Base-by-base conservation (phyloP, 306 rosid genomes). In the Cucumis cinereus region DNA sequence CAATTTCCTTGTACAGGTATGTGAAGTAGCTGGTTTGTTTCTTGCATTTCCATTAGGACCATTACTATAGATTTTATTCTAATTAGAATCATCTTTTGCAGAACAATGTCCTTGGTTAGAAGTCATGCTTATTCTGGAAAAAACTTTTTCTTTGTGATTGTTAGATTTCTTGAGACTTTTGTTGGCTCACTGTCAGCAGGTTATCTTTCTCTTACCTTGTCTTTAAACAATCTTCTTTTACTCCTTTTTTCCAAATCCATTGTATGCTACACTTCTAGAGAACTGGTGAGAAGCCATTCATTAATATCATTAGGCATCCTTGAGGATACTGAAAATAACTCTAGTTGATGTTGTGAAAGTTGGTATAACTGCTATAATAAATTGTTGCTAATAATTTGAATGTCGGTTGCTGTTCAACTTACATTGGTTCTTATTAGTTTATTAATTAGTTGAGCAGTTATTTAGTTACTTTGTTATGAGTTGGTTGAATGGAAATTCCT, bases 181-280 rank as follows among this genome's bases (percentile, higher is more conserved):
- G 93, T 92, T 73, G 99, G 99, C 79, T 94, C 99, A 33, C 23
- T 94, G 93, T 94, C 99, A 77, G 90, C 99, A 85, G 97, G 99
- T 94, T 26, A 77, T 82, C 78, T 63, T 58, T 78, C 59, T 33
- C 26, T 20, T 62, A 60, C 73, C 69, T 15, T 80, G 54, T 53
- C 47, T 10, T 40, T 55, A 55, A 14, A 19, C 45, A 11, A 56
- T 55, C 77, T 33, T 20, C 14, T 53, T 73, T 19, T 55, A 2
- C 40, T 26, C 14, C 47, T 55, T 41, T 8, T 60, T 70, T 11
- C 69, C 64, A 26, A 9, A 70, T 71, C 45, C 16, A 12, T 71
- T 50, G 4, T 71, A 71, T 71, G 0, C 15, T 28, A 5, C 59
- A 47, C 8, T 47, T 69, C 15, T 45, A 23, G 36, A 71, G 76